Conservation (phyloP, 805 yeast genomes). For the Saccharomycodes ludwigii region DNA sequence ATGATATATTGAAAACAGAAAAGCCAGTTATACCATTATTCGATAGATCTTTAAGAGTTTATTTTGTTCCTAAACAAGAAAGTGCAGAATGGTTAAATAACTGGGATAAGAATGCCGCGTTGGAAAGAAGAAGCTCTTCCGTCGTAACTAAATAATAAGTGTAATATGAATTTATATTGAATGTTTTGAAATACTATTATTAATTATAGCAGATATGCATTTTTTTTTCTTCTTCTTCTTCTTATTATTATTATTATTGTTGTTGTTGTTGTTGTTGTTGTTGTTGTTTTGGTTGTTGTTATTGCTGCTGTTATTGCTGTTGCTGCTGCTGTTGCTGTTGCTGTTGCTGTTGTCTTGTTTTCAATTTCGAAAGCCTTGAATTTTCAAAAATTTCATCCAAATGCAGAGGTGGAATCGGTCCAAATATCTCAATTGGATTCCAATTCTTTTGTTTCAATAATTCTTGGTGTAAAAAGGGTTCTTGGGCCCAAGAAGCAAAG, state of each 20-base stretch:
- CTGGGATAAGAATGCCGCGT: slow-evolving; percentile 54
- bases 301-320: no score
- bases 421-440: slow-evolving; percentile 62
- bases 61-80: slow-evolving; percentile 65
- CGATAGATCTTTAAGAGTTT: slow-evolving; percentile 59
- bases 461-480: slow-evolving; percentile 39
- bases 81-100: slow-evolving; percentile 49
- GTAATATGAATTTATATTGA: not conserved
- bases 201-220: no score
- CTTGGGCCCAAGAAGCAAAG: slow-evolving; percentile 49
- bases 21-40: slow-evolving; percentile 63
- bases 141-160: no score
- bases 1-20: slow-evolving; percentile 48
- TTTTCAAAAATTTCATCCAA: slow-evolving; percentile 55
- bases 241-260: slow-evolving; percentile 1
- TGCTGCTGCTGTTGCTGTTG: no score
- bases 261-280: no score
- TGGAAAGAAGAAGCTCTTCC: slow-evolving; percentile 38
- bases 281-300: no score
- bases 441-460: slow-evolving; percentile 35
- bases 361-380: slow-evolving; percentile 36
- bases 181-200: no score
- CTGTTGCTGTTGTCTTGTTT: slow-evolving; percentile 30
- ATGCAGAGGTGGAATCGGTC: slow-evolving; percentile 56
- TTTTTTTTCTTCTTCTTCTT: not conserved